Conservation (phyloP, 2,329 filamentous ascomycete species). For the Venturia effusa region DNA sequence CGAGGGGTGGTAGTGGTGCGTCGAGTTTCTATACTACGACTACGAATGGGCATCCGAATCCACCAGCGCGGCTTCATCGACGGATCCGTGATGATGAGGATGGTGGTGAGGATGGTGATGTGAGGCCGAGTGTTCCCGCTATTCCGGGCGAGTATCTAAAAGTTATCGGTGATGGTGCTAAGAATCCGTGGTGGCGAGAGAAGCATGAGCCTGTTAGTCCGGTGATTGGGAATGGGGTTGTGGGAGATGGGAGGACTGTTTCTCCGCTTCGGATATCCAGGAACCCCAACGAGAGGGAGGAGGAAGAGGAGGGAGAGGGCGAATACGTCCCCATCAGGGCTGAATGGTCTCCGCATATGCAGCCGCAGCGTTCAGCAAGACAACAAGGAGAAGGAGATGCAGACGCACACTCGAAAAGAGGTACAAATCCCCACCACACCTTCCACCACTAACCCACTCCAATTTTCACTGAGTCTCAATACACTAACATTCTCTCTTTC, state of each 20-base stretch:
- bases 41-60: neutral
- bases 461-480: neutral
- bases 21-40: conserved; percentile 1
- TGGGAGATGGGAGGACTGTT: neutral
- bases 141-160: neutral
- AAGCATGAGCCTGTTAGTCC: neutral
- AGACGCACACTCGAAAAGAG: neutral
- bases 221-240: neutral
- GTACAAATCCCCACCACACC: neutral
- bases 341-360: neutral
- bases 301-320: neutral
- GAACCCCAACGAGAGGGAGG: no score
- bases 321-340: neutral
- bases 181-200: neutral
- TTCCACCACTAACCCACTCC: neutral
- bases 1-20: neutral
- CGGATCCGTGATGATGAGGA: no score
- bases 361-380: neutral
- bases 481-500: neutral
- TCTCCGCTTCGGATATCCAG: neutral
- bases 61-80: no score
- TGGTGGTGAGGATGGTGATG: no score
- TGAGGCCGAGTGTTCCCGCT: neutral
- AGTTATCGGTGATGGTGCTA: no score
- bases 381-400: neutral